Conservation (phyloP, 257 asterid species). For the Nicotiana paniculata region DNA sequence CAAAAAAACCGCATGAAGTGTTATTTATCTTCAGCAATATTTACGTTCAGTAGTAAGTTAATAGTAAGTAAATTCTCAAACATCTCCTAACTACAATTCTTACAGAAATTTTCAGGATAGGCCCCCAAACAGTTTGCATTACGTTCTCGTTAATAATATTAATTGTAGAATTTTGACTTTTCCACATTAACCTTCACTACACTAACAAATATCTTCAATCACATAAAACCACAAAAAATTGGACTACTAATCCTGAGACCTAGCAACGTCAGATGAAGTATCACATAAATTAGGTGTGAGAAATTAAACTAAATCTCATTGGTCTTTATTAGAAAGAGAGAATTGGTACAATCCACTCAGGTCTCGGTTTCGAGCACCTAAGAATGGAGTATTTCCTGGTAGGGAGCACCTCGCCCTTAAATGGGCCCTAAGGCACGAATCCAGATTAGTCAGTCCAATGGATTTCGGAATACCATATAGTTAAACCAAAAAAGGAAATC, state of each 20-base stretch:
- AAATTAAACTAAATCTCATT: neutral
- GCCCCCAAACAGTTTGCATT: neutral
- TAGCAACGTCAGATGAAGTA: neutral
- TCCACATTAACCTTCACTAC: neutral
- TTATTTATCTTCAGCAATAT: neutral
- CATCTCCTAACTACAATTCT: neutral
- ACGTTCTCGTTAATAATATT: neutral
- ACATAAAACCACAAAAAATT: neutral
- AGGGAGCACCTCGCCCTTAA: no score
- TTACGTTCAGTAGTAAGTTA: neutral
- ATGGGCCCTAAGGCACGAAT: no score
- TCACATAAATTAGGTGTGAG: neutral
- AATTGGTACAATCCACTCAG: neutral
- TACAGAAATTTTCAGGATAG: neutral
- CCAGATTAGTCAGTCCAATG: no score
- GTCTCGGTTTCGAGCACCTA: no score
- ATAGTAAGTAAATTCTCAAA: neutral
- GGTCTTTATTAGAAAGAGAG: neutral
- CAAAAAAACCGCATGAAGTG: neutral
- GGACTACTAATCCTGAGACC: neutral
- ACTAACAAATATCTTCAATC: neutral
- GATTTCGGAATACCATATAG: no score
- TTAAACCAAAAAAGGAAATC: no score
- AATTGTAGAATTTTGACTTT: neutral
- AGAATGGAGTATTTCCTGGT: no score